Evolutionary conservation across 2,329 filamentous ascomycete genomes (phyloP), one percentile per base, ranked within the genome.

Genomic region (Scedosporium boydii): DNA sequence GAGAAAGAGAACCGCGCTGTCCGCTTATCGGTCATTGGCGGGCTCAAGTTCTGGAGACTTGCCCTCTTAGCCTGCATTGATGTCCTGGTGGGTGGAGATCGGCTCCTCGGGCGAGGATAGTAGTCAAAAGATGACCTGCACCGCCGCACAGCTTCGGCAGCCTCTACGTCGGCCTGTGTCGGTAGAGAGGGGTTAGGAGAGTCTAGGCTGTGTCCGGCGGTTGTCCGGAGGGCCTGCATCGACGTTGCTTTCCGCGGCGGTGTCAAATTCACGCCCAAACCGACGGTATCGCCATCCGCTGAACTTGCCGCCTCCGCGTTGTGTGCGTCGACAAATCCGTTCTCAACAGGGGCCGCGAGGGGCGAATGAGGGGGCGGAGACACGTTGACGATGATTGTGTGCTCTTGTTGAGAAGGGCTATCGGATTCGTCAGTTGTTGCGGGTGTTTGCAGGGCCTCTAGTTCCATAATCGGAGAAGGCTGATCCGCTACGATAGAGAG

Each of bases 401-500:
- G 12, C 12, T 61, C 59, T 6, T 21, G 16, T 7, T 51, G 26
- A 27, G 42, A 51, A 4, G 58, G 44, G 16, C 26, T 60, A 46
- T 34, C 26, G 9, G 44, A 51, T 18, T 60, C 3, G 21, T 18
- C 18, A 14, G 58, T 59, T 38, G 58, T 23, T 44, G 58, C 18
- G 41, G 34, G 41, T 21, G 34, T 44, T 7, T 46, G 34, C 6
- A 51, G 51, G 10, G 48, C 46, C 16, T 56, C 60, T 12, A 57
- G 7, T 66, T 12, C 70, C 66, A 34, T 68, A 64, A 64, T 67
- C 1, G 80, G 79, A 0, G 82, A 82, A 0, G 81, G 80, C 56
- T 82, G 77, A 63, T 85, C 82, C 60, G 78, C 71, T 2, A 85
- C 81, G 57, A 82, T 77, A 1, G 82, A 85, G 9, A 85, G 70